Conservation (phyloP, 352 stramenopile species). For the Phytophthora citricola region DNA sequence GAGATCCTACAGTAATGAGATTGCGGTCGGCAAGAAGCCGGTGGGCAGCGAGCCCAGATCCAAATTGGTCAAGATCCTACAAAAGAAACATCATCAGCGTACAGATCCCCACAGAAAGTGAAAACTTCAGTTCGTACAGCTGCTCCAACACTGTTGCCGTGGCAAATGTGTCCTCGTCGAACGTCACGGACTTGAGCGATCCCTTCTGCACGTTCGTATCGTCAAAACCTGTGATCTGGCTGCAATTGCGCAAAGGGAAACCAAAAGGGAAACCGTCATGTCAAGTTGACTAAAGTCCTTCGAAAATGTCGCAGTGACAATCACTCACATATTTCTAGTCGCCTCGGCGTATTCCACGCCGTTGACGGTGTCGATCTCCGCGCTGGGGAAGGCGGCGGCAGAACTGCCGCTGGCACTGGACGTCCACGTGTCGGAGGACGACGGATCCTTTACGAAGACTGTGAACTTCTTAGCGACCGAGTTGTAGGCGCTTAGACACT, state of each 20-base stretch:
- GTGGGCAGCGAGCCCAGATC: slow-evolving; percentile 54
- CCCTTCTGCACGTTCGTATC: slow-evolving; percentile 61
- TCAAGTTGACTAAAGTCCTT: background rate
- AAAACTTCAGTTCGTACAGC: slow-evolving; percentile 46
- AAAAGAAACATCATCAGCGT: background rate
- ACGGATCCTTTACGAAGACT: slow-evolving; percentile 75
- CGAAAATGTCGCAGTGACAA: slow-evolving; percentile 5
- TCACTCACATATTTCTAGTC: slow-evolving; percentile 55
- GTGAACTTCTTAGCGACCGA: slow-evolving; percentile 52
- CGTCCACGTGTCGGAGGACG: slow-evolving; percentile 51
- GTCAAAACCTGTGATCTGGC: slow-evolving; percentile 80
- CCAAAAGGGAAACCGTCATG: slow-evolving; percentile 14
- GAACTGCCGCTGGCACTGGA: slow-evolving; percentile 27
- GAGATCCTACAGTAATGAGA: slow-evolving; percentile 46
- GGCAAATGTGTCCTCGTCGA: slow-evolving; percentile 55
- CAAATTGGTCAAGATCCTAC: slow-evolving; percentile 65
- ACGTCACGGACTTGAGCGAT: slow-evolving; percentile 56
- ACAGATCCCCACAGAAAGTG: background rate
- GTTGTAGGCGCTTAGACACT: slow-evolving; percentile 75
- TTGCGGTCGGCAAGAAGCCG: slow-evolving; percentile 58
- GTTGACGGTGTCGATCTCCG: slow-evolving; percentile 55
- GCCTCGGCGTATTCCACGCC: slow-evolving; percentile 49
- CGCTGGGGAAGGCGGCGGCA: slow-evolving; percentile 49
- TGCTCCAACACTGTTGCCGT: slow-evolving; percentile 43
- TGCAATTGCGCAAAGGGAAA: slow-evolving; percentile 23